Evolutionary conservation across 2,329 filamentous ascomycete genomes (phyloP).

Genomic region (Aspergillus alliaceus): DNA sequence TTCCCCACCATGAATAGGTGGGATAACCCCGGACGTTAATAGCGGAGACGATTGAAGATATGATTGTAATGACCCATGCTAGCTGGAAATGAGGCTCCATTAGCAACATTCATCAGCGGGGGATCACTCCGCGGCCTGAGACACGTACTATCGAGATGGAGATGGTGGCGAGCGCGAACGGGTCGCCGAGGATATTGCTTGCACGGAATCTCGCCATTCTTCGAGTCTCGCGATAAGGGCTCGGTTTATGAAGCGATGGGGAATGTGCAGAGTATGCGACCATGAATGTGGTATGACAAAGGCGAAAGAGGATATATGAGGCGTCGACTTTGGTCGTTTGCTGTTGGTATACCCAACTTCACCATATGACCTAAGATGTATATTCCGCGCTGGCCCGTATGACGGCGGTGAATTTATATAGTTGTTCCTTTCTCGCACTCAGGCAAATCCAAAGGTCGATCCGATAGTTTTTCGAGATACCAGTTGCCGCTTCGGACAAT

Average conservation of each 20-base stretch:
- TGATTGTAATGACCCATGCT: conserved; percentile 91
- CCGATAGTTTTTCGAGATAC: no score
- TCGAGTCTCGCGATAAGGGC: conserved; percentile 18
- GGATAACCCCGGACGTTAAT: conserved; percentile 60
- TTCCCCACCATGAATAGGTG: conserved; percentile 88
- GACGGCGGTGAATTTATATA: not conserved
- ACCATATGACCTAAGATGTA: not conserved
- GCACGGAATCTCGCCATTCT: conserved; percentile 64
- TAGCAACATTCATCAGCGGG: not conserved
- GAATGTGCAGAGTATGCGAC: conserved; percentile 22
- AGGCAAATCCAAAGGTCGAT: no score
- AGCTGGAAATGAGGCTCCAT: conserved; percentile 57
- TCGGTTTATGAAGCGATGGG: conserved; percentile 22
- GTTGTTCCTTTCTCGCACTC: not conserved
- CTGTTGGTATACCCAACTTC: conserved; percentile 3
- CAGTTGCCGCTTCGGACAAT: not conserved
- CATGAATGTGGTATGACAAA: conserved; percentile 21
- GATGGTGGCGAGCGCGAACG: conserved; percentile 90
- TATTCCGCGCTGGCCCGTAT: not conserved
- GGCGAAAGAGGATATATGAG: conserved; percentile 8
- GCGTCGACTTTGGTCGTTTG: not conserved
- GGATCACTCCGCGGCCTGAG: not conserved
- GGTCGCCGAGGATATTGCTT: conserved; percentile 92
- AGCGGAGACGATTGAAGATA: conserved; percentile 76
- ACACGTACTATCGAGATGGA: conserved; percentile 82